Evolutionary conservation across 129 eudicot genomes (phyloP).

Genomic region (Lactuca sativa): DNA sequence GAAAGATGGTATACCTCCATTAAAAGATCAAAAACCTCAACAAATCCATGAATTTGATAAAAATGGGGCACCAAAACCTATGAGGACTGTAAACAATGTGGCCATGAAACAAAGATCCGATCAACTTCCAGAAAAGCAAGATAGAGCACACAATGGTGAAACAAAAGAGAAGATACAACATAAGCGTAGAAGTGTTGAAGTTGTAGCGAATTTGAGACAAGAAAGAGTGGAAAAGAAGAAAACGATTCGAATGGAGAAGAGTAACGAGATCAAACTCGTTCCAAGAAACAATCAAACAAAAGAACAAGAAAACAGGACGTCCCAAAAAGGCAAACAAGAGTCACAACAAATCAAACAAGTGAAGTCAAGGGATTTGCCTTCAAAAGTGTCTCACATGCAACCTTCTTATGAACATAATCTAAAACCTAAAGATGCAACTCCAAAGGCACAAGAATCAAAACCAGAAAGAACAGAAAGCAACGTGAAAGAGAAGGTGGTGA

Average conservation of each 20-base stretch:
- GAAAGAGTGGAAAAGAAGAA: slow-evolving; percentile 24
- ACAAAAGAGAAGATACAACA: slow-evolving; percentile 20
- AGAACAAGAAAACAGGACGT: slow-evolving; percentile 36
- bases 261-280: slow-evolving; percentile 27
- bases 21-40: slow-evolving; percentile 32
- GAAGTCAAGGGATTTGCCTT: slow-evolving; percentile 24
- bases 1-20: slow-evolving; percentile 14
- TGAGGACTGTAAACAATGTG: too few relatives aligned
- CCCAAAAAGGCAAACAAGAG: slow-evolving; percentile 34
- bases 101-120: slow-evolving; percentile 33
- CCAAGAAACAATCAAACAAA: slow-evolving; percentile 37
- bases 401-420: slow-evolving; percentile 22
- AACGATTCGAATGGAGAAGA: slow-evolving; percentile 29
- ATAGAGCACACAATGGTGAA: slow-evolving; percentile 15
- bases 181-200: slow-evolving; percentile 32
- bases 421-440: slow-evolving; percentile 31
- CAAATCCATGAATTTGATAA: neutral
- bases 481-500: slow-evolving; percentile 26
- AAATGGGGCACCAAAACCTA: neutral
- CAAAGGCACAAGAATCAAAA: slow-evolving; percentile 12
- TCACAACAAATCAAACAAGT: slow-evolving; percentile 20
- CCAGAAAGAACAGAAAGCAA: slow-evolving; percentile 26
- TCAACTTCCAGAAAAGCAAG: slow-evolving; percentile 23
- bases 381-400: slow-evolving; percentile 12
- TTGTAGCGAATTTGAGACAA: slow-evolving; percentile 24